Evolutionary conservation across 768 basidiomycete species (phyloP), one percentile per base, ranked within the genome.

Genomic region (Termitomyces sp.): DNA sequence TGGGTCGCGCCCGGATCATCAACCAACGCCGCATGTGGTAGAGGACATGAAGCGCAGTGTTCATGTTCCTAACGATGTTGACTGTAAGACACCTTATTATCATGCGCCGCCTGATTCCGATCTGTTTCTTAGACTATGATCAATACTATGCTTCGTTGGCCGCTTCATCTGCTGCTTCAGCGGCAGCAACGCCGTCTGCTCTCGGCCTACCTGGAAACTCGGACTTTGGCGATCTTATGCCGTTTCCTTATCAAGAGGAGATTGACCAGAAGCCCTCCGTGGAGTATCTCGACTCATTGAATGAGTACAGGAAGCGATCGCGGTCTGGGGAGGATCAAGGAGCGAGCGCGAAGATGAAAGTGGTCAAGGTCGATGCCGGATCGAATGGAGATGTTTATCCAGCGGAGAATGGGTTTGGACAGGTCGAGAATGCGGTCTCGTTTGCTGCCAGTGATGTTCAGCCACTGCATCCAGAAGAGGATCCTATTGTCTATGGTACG

Each of bases 61-160:
- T 17, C 35, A 37, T 37, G 15, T 83, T 19, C 76, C 80, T 59
- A 77, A 75, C 2, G 83, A 88, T 51, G 74, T 77, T 10, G 85
- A 90, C 64, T 87, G 90, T 90, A 60, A 63, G 87, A 71, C n/a
- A 4, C 11, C 5, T 2, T 51, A 21, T 15, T 35, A 7, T 26
- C 19, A 15, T 32, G 30, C 5, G 7, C 19, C 32, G 8, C 30
- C n/a, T 40, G 37, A 53, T 15, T 45, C 41, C 14, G 34, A 17
- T 37, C 17, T 37, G 35, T 17, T 38, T 22, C 15, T 17, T 59
- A 91, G 89, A 87, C 64, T 91, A 84, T 62, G 90, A 90, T 56
- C 86, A 85, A 55, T 92, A 92, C 60, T 92, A 92, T 59, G 89
- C 90, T 22, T 85, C 84, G 12, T 71, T 92, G 41, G 86, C 83